Conservation (phyloP, 306 rosid species). For the Coriaria nepalensis region DNA sequence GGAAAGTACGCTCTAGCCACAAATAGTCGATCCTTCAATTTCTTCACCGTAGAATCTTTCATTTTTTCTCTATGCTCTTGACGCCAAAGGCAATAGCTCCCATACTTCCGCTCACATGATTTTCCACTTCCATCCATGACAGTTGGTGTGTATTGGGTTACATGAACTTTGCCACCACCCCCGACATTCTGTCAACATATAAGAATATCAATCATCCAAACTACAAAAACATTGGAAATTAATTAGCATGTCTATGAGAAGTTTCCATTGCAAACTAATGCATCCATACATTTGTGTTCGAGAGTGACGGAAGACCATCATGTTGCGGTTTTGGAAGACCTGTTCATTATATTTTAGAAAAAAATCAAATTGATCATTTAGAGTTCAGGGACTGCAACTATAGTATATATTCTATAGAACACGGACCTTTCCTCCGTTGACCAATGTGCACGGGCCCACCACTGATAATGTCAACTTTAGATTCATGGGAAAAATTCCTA, state of each 20-base stretch:
- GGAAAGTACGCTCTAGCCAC: constrained; percentile 96
- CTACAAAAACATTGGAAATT: constrained; percentile 6
- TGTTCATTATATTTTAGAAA: constrained; percentile 21
- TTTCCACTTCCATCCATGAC: constrained; percentile 47
- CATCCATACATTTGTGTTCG: constrained; percentile 38
- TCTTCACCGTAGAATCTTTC: constrained; percentile 70
- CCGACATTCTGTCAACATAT: constrained; percentile 46
- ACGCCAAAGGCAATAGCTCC: constrained; percentile 90
- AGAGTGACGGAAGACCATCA: constrained; percentile 25
- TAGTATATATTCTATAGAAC: constrained; percentile 5
- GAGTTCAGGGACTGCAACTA: constrained; percentile 5
- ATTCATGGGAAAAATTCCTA: constrained; percentile 25
- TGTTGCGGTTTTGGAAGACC: constrained; percentile 32
- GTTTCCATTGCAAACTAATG: constrained; percentile 8
- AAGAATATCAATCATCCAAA: constrained; percentile 17
- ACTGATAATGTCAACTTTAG: constrained; percentile 27
- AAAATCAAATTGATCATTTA: constrained; percentile 9
- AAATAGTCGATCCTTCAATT: constrained; percentile 84
- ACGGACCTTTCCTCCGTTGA: constrained; percentile 30
- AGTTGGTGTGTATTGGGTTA: constrained; percentile 19
- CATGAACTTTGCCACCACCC: constrained; percentile 21
- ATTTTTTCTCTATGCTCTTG: constrained; percentile 63
- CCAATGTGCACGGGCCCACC: constrained; percentile 10
- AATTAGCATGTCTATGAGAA: constrained; percentile 1
- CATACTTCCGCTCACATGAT: constrained; percentile 69